Evolutionary conservation across 2,329 filamentous ascomycete genomes (phyloP).

Genomic region (Onygenales sp.): DNA sequence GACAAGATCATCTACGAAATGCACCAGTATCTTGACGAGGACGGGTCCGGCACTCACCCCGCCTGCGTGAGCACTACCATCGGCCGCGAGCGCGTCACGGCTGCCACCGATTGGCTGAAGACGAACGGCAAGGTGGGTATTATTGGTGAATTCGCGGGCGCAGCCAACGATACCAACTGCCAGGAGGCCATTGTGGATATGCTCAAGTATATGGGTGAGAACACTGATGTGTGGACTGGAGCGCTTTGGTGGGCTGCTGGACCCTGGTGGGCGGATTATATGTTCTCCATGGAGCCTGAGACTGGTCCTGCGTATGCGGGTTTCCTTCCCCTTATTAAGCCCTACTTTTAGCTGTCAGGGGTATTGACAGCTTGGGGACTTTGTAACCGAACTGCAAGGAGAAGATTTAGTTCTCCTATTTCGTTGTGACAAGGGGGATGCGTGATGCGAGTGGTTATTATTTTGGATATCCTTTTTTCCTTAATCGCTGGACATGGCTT

Average conservation of each 20-base stretch:
- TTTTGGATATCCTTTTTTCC: no score
- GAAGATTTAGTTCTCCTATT: no score
- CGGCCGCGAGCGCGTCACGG: conserved; percentile 41
- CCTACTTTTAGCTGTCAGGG: not conserved
- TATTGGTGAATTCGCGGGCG: conserved; percentile 48
- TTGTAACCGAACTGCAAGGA: not conserved
- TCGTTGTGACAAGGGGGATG: no score
- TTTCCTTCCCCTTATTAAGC: not conserved
- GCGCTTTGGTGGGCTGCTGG: conserved; percentile 48
- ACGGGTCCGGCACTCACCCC: conserved; percentile 43
- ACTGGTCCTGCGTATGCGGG: not conserved
- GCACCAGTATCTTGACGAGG: conserved; percentile 53
- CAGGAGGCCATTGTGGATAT: conserved; percentile 42
- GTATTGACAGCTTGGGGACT: not conserved
- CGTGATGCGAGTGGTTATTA: no score
- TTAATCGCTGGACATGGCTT: no score
- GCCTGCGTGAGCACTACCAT: conserved; percentile 46
- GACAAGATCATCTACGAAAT: conserved; percentile 52
- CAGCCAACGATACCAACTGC: conserved; percentile 39
- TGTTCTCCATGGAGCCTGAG: conserved; percentile 42
- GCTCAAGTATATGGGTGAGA: conserved; percentile 38
- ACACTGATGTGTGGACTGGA: conserved; percentile 46
- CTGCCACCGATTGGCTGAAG: conserved; percentile 46
- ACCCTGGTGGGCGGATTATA: conserved; percentile 42
- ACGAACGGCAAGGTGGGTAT: conserved; percentile 44